These are phyloP conservation scores for Collariella sp. DNA, from an alignment of 495 filamentous ascomycete species.

Conservation along the genomic window DNA sequence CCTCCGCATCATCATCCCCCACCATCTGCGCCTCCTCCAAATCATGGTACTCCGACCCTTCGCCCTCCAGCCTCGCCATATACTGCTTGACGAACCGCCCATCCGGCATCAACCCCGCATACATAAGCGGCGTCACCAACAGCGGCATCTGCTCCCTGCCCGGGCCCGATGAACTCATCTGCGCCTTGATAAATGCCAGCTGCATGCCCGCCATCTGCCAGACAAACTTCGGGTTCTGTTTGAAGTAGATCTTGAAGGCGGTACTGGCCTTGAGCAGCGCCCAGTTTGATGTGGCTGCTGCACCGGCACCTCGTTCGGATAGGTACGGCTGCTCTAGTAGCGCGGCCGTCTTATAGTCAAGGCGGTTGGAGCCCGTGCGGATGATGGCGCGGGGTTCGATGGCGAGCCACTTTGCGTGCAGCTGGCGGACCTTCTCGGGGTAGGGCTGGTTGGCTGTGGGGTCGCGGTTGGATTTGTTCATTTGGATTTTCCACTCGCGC, in stretches of 20 bases:
- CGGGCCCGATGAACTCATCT: slow-evolving; percentile 8
- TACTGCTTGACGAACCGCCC: slow-evolving; percentile 28
- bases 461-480: slow-evolving; percentile 4
- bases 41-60: slow-evolving; percentile 20
- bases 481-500: slow-evolving; percentile 24
- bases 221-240: slow-evolving; percentile 34
- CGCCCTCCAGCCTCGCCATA: slow-evolving; percentile 15
- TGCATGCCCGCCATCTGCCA: slow-evolving; percentile 59
- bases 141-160: slow-evolving; percentile 10
- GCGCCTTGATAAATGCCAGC: slow-evolving; percentile 55
- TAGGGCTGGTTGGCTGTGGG: slow-evolving; percentile 13
- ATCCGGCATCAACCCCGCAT: slow-evolving; percentile 36
- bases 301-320: slow-evolving; percentile 23
- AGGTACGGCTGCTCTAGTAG: slow-evolving; percentile 39
- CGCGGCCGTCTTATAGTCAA: slow-evolving; percentile 23
- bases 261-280: slow-evolving; percentile 54
- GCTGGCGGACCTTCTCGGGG: slow-evolving; percentile 34
- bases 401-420: slow-evolving; percentile 37
- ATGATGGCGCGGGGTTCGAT: slow-evolving; percentile 29
- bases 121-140: slow-evolving; percentile 37
- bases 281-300: slow-evolving; percentile 38
- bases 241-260: slow-evolving; percentile 42
- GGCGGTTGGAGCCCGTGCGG: slow-evolving; percentile 13
- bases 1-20: background rate
- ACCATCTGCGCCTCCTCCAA: background rate